These are phyloP conservation scores for Pyrenochaeta sp. DNA, from an alignment of 2,329 filamentous ascomycete genomes.

Conservation along the genomic window DNA sequence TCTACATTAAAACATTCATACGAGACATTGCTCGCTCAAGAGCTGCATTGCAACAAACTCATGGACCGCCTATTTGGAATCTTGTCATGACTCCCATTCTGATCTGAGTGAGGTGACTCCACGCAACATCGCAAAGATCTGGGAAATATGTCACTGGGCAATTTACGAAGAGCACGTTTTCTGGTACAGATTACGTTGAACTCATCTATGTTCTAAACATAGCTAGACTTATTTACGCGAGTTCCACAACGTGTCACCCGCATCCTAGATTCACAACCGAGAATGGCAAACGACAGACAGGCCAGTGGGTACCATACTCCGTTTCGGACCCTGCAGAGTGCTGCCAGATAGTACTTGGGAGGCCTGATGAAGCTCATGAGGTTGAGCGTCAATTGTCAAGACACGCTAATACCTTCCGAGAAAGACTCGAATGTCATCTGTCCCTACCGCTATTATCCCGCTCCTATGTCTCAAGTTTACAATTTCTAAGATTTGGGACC, in stretches of 20 bases:
- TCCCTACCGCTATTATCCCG: background rate
- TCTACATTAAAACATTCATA: too few relatives aligned
- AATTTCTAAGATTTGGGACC: background rate
- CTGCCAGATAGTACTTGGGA: background rate
- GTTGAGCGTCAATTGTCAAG: background rate
- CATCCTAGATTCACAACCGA: background rate
- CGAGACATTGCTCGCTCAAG: too few relatives aligned
- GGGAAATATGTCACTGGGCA: background rate
- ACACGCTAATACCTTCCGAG: background rate
- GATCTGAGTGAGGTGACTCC: background rate
- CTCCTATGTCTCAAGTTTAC: background rate
- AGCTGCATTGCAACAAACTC: too few relatives aligned
- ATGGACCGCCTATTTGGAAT: too few relatives aligned
- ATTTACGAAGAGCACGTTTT: background rate
- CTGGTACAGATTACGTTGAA: background rate
- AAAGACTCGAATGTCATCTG: background rate
- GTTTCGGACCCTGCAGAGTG: background rate
- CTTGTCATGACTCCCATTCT: too few relatives aligned
- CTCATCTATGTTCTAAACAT: slow-evolving; percentile 3
- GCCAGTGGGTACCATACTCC: background rate
- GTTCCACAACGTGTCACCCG: background rate
- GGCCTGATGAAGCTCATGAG: background rate
- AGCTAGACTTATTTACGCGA: background rate
- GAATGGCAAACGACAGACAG: background rate
- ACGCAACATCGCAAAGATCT: background rate